Evolutionary conservation across 2,329 filamentous ascomycete species (phyloP), one percentile per base, ranked within the genome.

Genomic region (Cryphonectria naterciae): DNA sequence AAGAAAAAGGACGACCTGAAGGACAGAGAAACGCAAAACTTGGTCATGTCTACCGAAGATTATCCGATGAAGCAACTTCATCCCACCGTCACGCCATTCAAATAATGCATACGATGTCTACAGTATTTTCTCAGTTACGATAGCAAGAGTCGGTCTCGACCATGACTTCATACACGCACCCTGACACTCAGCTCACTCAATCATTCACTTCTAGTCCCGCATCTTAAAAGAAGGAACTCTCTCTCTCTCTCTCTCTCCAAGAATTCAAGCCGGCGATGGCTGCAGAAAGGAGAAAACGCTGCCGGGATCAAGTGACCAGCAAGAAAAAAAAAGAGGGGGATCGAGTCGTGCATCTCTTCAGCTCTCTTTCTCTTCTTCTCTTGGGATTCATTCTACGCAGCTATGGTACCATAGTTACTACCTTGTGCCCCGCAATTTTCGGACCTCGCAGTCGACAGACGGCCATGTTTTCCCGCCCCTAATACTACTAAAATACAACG

Each of bases 291-390:
- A 15, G 15, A 54, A 15, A 65, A 2, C 15, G 54, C n/a, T 41
- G 41, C 28, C 41, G 63, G 61, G 22, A 39, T 70, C 68, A 70
- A 70, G 37, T 70, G 68, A 70, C 66, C 54, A 41, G 68, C 63
- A 65, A 28, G 28, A 37, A 39, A 43, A 43, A 58, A 22, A 32
- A 28, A 41, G 41, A 1, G 32, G 32, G 49, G 37, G 37, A 49
- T 39, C 63, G 69, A 68, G 41, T 68, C 61, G 66, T 39, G 66
- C 64, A 37, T 54, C 37, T n/a, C 15, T n/a, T 22, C 43, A 46
- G 43, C 43, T 46, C 4, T 17, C 5, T 22, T 2, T n/a, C 54
- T 71, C 61, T 10, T 49, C 61, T 41, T 39, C 19, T 19, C 60
- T 60, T 37, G 32, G n/a, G 49, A 41, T 17, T 70, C 28, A 8